Evolutionary conservation across 148 eudicot species (phyloP).

Genomic region (Rhododendron simsii): DNA sequence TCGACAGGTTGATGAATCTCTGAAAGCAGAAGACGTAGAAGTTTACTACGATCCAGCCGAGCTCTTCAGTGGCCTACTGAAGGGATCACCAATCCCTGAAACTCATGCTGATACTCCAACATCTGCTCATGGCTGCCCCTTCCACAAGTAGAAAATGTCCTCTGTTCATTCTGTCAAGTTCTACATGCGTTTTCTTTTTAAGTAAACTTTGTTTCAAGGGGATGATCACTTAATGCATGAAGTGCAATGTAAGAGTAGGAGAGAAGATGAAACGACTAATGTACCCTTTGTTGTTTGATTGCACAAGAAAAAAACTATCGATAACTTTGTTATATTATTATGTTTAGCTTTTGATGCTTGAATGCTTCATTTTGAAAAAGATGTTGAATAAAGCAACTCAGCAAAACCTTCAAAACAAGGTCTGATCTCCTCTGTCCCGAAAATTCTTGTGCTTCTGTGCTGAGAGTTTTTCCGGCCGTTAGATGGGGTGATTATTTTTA

Average conservation of each 20-base stretch:
- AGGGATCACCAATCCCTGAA: constrained; percentile 23
- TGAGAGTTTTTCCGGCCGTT: no score
- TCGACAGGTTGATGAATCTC: constrained; percentile 56
- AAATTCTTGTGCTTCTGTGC: no score
- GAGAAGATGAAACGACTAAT: not conserved
- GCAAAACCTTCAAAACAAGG: not conserved
- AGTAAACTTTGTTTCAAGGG: not conserved
- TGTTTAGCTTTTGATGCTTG: not conserved
- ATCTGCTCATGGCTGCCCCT: not conserved
- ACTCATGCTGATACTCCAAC: not conserved
- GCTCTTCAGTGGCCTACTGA: constrained; percentile 48
- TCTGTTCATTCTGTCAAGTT: not conserved
- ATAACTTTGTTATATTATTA: not conserved
- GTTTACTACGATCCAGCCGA: constrained; percentile 76
- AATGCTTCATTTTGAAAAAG: not conserved
- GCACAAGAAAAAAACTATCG: not conserved
- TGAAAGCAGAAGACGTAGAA: constrained; percentile 68
- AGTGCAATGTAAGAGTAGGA: not conserved
- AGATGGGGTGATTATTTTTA: no score
- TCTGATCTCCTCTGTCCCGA: no score
- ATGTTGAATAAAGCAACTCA: not conserved
- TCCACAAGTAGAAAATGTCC: not conserved
- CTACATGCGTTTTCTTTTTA: not conserved
- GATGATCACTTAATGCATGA: not conserved
- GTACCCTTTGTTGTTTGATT: not conserved